Percentiles rank a stretch among this genome's conserved stretches.
Conservation (phyloP, 345 rosid species). For the Ricinus communis region DNA sequence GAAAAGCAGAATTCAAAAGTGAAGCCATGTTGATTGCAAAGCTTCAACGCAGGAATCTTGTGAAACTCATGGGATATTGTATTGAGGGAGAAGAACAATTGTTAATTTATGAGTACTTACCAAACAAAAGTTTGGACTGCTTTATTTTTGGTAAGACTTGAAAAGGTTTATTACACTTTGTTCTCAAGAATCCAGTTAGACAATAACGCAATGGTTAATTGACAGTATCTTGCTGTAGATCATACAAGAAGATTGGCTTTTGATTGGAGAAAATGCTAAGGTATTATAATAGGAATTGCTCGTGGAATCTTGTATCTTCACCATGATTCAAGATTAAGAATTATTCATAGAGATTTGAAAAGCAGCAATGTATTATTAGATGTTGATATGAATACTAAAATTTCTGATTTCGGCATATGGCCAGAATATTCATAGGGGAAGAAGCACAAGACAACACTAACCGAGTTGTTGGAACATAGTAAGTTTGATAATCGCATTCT, state of each 20-base stretch:
- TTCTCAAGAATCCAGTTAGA: background rate
- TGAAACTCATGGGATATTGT: slow-evolving; percentile 27
- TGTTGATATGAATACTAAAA: slow-evolving; percentile 15
- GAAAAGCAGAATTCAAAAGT: slow-evolving; percentile 16
- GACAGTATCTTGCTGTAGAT: slow-evolving; percentile 28
- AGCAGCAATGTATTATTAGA: slow-evolving; percentile 19
- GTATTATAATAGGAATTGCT: slow-evolving; percentile 13
- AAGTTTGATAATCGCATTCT: too few species aligned
- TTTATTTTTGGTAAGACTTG: slow-evolving; percentile 67
- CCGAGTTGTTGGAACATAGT: slow-evolving; percentile 24
- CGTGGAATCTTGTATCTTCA: slow-evolving; percentile 23
- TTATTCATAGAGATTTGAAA: slow-evolving; percentile 10
- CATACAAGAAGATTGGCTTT: slow-evolving; percentile 30
- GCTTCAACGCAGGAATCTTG: slow-evolving; percentile 20
- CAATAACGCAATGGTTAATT: too few species aligned
- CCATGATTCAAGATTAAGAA: slow-evolving; percentile 11
- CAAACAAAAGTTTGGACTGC: slow-evolving; percentile 64
- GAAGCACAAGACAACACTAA: background rate
- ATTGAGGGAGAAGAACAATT: slow-evolving; percentile 58
- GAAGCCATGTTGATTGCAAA: slow-evolving; percentile 10
- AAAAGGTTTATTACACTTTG: too few species aligned
- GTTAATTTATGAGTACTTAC: slow-evolving; percentile 72
- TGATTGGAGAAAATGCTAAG: slow-evolving; percentile 51
- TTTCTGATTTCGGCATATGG: slow-evolving; percentile 23
- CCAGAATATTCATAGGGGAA: slow-evolving; percentile 13